Base-by-base conservation (phyloP, 2,329 filamentous ascomycete species). In the Clarireedia homoeocarpa region DNA sequence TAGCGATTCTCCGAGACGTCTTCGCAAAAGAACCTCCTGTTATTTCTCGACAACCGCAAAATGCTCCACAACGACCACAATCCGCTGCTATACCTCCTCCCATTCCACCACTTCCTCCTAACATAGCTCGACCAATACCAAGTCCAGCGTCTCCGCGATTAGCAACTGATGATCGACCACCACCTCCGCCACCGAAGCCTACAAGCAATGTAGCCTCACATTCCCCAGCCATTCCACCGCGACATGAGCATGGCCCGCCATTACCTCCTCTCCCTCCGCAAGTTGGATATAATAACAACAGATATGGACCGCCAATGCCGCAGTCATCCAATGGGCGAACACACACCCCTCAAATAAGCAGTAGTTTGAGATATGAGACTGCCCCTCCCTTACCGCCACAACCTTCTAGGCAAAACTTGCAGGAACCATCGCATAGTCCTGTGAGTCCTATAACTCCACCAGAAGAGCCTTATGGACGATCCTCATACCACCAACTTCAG, bases 11-110 rank as follows among this genome's bases (percentile, higher is more conserved):
- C 3, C 82, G 87, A 62, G 89, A 94, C 53, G 78, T 97, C 23
- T 99, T 99, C 69, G 86, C 91, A 39, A 95, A 95, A 72, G 94
- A 99, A 66, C 94, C 94, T 7, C 94, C 94, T 0, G 89, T 97
- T 4, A 84, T 94, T 58, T 84, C 91, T 36, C 85, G 84, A 63
- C 84, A 84, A 61, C 78, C 79, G 65, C 75, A 77, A 62, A 73
- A 74, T 59, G 53, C 69, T 64, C 66, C 72, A n/a, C 69, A 71
- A 23, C 69, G 63, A 56, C 65, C 62, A 39, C 71, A 68, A 48
- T 66, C 58, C 36, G 73, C 67, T 15, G 62, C 68, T 27, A 73
- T 76, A 56, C 83, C 84, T 49, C 86, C 87, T 34, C 84, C 85
- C 12, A 71, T 87, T n/a, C 88, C 88, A 58, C 87, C 88, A 53